Conservation (phyloP, 129 eudicot species). For the Flaveria trinervia region DNA sequence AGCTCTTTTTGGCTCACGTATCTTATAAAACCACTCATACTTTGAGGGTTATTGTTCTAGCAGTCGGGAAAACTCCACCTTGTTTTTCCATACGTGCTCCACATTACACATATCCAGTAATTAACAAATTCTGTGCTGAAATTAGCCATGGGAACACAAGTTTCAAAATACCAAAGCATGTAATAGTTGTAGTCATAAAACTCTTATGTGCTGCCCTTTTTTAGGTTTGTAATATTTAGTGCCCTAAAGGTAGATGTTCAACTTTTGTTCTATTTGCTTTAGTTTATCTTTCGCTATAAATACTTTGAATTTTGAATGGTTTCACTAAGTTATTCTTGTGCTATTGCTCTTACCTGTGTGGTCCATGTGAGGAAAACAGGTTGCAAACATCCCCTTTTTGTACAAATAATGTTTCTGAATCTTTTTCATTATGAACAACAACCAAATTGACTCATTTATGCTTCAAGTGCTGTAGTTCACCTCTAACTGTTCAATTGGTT, state of each 20-base stretch:
- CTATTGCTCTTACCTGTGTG: not conserved
- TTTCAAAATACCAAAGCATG: not conserved
- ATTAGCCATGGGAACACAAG: too few relatives aligned
- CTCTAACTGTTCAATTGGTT: not conserved
- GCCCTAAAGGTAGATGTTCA: too few relatives aligned
- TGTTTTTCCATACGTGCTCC: not conserved
- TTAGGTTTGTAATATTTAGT: too few relatives aligned
- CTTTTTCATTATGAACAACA: not conserved
- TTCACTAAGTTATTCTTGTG: not conserved
- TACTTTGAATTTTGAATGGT: not conserved
- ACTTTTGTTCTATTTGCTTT: not conserved
- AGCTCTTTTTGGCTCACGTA: not conserved
- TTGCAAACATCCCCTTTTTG: not conserved
- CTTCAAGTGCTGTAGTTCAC: not conserved
- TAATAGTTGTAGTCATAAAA: not conserved
- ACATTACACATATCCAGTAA: not conserved
- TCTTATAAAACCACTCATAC: not conserved
- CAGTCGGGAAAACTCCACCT: not conserved
- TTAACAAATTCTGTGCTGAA: not conserved
- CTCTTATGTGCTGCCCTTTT: not conserved
- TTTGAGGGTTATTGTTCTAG: not conserved
- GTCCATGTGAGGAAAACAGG: not conserved
- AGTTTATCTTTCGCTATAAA: not conserved
- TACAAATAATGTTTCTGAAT: not conserved
- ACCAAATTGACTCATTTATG: slow-evolving; percentile 6